These are phyloP conservation scores for Ganoderma boninense DNA, from an alignment of 1,284 basidiomycete genomes.

Conservation along the genomic window DNA sequence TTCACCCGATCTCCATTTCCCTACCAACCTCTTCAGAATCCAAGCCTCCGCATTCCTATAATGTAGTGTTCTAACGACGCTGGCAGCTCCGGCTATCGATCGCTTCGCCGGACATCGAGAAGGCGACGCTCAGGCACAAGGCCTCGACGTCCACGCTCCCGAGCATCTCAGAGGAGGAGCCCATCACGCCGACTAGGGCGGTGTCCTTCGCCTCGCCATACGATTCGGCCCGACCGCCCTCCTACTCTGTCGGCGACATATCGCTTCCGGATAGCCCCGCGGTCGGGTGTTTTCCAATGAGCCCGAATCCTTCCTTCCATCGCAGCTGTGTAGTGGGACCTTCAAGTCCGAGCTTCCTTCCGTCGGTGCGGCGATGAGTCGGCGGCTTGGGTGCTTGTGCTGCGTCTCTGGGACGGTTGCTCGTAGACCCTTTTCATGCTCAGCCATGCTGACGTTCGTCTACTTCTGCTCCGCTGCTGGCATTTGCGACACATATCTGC, in stretches of 20 bases:
- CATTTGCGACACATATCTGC: not conserved
- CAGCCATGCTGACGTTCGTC: not conserved
- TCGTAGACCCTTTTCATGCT: not conserved
- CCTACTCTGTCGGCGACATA: not conserved
- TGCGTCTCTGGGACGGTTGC: not conserved
- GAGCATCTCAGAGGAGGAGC: conserved; percentile 1
- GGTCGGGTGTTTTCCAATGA: not conserved
- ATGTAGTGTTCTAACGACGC: not conserved
- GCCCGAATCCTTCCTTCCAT: not conserved
- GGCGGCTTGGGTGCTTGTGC: no score
- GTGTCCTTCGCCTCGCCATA: not conserved
- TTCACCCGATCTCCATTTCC: not conserved
- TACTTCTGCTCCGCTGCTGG: not conserved
- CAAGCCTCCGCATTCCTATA: not conserved
- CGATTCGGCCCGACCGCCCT: not conserved
- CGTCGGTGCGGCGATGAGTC: not conserved
- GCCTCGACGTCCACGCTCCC: not conserved
- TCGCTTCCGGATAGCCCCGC: not conserved
- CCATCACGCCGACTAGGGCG: not conserved
- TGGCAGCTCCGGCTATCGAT: not conserved
- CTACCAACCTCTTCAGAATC: not conserved
- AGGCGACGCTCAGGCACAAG: not conserved
- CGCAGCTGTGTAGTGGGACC: not conserved
- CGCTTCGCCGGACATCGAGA: not conserved
- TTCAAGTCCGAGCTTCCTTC: not conserved